Percentiles rank a stretch among this genome's conserved stretches.
phyloP scores from a whole-genome alignment of 805 yeast genomes.

The Lipomyces orientalis region DNA sequence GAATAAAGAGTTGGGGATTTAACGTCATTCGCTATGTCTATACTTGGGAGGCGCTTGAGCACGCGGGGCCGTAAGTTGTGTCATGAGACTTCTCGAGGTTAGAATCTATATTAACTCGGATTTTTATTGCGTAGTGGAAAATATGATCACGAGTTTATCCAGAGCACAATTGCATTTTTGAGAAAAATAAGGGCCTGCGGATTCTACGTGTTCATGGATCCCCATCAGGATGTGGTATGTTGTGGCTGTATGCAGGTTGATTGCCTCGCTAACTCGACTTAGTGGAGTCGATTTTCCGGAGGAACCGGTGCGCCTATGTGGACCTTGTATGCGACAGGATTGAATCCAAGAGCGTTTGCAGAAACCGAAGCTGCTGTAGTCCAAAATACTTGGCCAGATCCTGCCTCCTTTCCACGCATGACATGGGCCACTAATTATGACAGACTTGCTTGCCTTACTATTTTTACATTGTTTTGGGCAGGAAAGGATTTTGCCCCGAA shows the following conservation, averaged over 20 bases:
- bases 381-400: conserved; percentile 62
- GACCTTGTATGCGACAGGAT: conserved; percentile 89
- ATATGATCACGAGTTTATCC: conserved; percentile 78
- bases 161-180: conserved; percentile 68
- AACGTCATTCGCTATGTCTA: conserved; percentile 76
- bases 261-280: neutral
- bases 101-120: neutral
- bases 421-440: conserved; percentile 89
- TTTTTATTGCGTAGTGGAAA: conserved; percentile 48
- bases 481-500: conserved; percentile 81
- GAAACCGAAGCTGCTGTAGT: conserved; percentile 79
- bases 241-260: neutral
- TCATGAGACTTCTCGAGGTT: neutral
- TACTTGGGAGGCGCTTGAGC: conserved; percentile 95
- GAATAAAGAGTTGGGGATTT: conserved; percentile 81
- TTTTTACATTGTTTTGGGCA: conserved; percentile 86
- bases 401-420: conserved; percentile 73
- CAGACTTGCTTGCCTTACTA: conserved; percentile 73
- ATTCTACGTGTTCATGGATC: conserved; percentile 78
- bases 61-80: conserved; percentile 65
- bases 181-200: conserved; percentile 64
- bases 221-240: conserved; percentile 79
- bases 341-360: conserved; percentile 75
- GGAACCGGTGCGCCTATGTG: conserved; percentile 95
- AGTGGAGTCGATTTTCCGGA: conserved; percentile 85